These are phyloP conservation scores for Amanita polypyramis DNA, from an alignment of 768 basidiomycete genomes.

Conservation along the genomic window DNA sequence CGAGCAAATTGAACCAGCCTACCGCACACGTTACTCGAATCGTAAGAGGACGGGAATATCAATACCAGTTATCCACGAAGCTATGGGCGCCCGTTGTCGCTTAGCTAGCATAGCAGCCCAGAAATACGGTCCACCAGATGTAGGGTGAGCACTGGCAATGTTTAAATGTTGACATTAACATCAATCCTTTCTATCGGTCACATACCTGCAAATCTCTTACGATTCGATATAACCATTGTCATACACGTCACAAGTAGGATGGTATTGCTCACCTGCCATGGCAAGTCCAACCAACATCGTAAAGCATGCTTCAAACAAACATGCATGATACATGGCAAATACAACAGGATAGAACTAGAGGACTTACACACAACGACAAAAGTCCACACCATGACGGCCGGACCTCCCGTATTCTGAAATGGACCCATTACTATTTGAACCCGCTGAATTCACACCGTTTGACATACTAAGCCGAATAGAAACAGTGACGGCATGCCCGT, in stretches of 20 bases:
- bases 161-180: background rate
- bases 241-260: background rate
- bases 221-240: background rate
- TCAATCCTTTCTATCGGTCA: background rate
- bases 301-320: slow-evolving; percentile 35
- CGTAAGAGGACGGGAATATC: background rate
- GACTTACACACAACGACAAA: slow-evolving; percentile 55
- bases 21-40: background rate
- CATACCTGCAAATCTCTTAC: slow-evolving; percentile 39
- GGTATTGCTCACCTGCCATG: slow-evolving; percentile 51
- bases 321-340: background rate
- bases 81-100: slow-evolving; percentile 46
- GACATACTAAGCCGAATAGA: slow-evolving; percentile 52
- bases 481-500: slow-evolving; percentile 66
- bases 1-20: slow-evolving; percentile 67
- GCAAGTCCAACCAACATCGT: slow-evolving; percentile 65
- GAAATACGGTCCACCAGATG: slow-evolving; percentile 67
- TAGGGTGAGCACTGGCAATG: slow-evolving; percentile 47
- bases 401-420: slow-evolving; percentile 61
- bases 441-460: background rate
- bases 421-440: background rate
- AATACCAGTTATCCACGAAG: slow-evolving; percentile 61
- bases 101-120: slow-evolving; percentile 72
- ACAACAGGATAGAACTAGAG: slow-evolving; percentile 2
- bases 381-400: slow-evolving; percentile 71